Evolutionary conservation across 164 flowering plant genomes (phyloP).

Genomic region (Tinospora cordifolia): DNA sequence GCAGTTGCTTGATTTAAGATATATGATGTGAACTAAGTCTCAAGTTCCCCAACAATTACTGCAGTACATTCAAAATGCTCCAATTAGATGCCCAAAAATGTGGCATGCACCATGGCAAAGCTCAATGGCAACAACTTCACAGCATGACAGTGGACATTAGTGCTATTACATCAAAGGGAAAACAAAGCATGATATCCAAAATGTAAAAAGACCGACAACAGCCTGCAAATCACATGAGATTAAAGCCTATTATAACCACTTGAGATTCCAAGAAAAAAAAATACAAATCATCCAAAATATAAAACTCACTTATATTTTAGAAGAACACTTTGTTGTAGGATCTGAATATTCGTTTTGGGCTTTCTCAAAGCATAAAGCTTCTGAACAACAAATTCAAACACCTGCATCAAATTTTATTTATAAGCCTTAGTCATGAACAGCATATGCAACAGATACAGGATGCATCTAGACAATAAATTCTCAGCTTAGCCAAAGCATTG

Average conservation of each 20-base stretch:
- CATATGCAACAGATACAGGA: not conserved
- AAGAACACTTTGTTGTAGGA: slow-evolving; percentile 93
- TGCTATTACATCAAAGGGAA: too few species aligned
- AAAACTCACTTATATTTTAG: slow-evolving; percentile 83
- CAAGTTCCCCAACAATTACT: not conserved
- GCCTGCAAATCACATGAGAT: not conserved
- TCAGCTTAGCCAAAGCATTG: not conserved
- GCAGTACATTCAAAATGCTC: too few species aligned
- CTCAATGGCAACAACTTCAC: too few species aligned
- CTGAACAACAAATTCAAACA: slow-evolving; percentile 85
- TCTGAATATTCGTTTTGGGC: slow-evolving; percentile 97
- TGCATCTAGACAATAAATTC: not conserved
- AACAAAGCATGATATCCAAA: too few species aligned
- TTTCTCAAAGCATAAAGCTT: slow-evolving; percentile 93
- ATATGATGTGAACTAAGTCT: not conserved
- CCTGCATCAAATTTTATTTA: slow-evolving; percentile 33
- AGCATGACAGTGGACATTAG: too few species aligned
- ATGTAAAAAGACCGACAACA: not conserved
- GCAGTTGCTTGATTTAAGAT: too few species aligned
- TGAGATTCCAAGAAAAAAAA: not conserved
- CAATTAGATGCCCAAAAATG: not conserved
- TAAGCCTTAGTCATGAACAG: not conserved
- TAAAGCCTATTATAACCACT: not conserved
- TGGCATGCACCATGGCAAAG: too few species aligned
- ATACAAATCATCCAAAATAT: not conserved